phyloP scores from a whole-genome alignment of 495 filamentous ascomycete species.

The Xylaria curta region DNA sequence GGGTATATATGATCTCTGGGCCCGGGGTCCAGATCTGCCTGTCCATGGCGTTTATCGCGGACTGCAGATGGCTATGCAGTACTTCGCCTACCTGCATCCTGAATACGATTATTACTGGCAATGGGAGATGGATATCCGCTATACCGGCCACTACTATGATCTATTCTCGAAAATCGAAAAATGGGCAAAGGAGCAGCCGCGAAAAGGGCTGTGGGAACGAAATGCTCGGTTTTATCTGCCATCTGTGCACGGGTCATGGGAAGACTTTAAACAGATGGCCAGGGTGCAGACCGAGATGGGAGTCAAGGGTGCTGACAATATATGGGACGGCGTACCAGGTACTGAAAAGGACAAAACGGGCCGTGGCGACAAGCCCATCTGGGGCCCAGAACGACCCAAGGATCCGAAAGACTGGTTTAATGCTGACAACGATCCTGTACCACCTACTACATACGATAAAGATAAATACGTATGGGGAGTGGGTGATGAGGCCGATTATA shows the following conservation, averaged over 20 bases:
- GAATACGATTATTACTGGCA: conserved; percentile 98
- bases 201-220: conserved; percentile 93
- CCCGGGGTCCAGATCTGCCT: conserved; percentile 68
- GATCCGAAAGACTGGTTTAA: conserved; percentile 70
- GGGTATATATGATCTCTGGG: conserved; percentile 75
- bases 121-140: conserved; percentile 97
- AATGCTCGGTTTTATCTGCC: conserved; percentile 92
- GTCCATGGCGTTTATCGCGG: conserved; percentile 92
- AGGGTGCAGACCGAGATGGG: conserved; percentile 86
- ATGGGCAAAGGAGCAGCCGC: conserved; percentile 84
- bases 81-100: conserved; percentile 86
- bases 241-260: conserved; percentile 85
- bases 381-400: conserved; percentile 80
- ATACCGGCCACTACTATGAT: conserved; percentile 96
- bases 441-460: conserved; percentile 72
- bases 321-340: conserved; percentile 63
- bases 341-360: conserved; percentile 36
- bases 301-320: conserved; percentile 72
- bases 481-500: conserved; percentile 89
- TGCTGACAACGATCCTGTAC: conserved; percentile 71
- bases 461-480: conserved; percentile 89
- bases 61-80: conserved; percentile 91
- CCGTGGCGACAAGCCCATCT: conserved; percentile 71
- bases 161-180: conserved; percentile 73
- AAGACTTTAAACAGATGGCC: conserved; percentile 92